Conservation (phyloP, 177 flowering plant genomes). For the Vitis hybrid region DNA sequence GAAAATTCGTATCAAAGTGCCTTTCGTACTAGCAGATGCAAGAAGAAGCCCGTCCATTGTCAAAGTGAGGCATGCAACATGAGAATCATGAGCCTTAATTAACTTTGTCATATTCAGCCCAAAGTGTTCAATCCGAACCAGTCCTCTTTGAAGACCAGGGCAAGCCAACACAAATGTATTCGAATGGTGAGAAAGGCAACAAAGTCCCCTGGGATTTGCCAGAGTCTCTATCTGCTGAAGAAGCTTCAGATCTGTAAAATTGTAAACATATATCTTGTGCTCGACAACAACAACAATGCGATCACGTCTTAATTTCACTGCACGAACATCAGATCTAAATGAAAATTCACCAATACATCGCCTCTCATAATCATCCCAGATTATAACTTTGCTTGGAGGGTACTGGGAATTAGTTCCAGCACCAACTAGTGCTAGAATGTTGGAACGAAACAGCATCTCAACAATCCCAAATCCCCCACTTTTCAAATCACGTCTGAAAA, state of each 20-base stretch:
- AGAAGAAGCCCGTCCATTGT: constrained; percentile 95
- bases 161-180: constrained; percentile 86
- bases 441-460: constrained; percentile 93
- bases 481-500: constrained; percentile 82
- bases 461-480: constrained; percentile 84
- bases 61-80: constrained; percentile 77
- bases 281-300: constrained; percentile 87
- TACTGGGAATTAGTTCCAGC: constrained; percentile 66
- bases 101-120: constrained; percentile 77
- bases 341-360: constrained; percentile 91
- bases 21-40: constrained; percentile 94
- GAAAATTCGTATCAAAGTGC: constrained; percentile 90
- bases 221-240: constrained; percentile 92
- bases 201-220: constrained; percentile 91
- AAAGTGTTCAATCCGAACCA: constrained; percentile 86
- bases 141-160: constrained; percentile 84
- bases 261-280: constrained; percentile 93
- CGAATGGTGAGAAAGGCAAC: constrained; percentile 88
- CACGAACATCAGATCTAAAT: constrained; percentile 92
- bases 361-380: constrained; percentile 98
- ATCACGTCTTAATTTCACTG: constrained; percentile 80
- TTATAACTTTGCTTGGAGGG: constrained; percentile 87
- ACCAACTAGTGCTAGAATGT: constrained; percentile 94
- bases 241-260: constrained; percentile 78
- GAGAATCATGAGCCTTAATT: constrained; percentile 82